A percentile compares a stretch with the other conserved stretches of the same genome.
Conservation (phyloP, 2,329 filamentous ascomycete species). For the Pseudogymnoascus sp. region DNA sequence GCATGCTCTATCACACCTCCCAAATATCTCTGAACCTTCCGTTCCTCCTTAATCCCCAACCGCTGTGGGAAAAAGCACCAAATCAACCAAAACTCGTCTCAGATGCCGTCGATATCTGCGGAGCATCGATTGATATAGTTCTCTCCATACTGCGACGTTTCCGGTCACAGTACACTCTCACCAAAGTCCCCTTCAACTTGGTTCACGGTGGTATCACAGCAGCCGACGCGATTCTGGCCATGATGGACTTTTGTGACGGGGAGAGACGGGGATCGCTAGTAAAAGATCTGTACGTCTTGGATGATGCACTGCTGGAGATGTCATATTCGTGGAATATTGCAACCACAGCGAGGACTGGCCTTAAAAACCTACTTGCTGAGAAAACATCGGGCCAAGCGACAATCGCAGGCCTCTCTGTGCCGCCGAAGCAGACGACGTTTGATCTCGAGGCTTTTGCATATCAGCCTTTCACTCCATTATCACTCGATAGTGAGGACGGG, state of each 20-base stretch:
- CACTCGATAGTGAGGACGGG: not conserved
- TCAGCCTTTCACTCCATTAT: not conserved
- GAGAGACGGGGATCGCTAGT: not conserved
- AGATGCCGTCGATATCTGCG: slow-evolving; percentile 7
- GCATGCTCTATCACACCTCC: slow-evolving; percentile 10
- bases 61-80: not conserved
- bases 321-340: not conserved
- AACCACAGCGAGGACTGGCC: not conserved
- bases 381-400: not conserved
- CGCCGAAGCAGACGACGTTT: not conserved
- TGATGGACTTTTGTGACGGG: not conserved
- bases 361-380: not conserved
- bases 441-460: not conserved
- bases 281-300: not conserved
- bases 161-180: slow-evolving; percentile 11
- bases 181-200: slow-evolving; percentile 9
- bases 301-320: not conserved
- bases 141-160: slow-evolving; percentile 13
- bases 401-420: not conserved
- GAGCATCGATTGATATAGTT: slow-evolving; percentile 10
- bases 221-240: slow-evolving; percentile 9
- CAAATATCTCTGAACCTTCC: slow-evolving; percentile 1
- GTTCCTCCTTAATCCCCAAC: not conserved
- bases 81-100: not conserved
- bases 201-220: slow-evolving; percentile 13